Evolutionary conservation across 2,329 filamentous ascomycete genomes (phyloP).

Genomic region (Botrytis tulipae): DNA sequence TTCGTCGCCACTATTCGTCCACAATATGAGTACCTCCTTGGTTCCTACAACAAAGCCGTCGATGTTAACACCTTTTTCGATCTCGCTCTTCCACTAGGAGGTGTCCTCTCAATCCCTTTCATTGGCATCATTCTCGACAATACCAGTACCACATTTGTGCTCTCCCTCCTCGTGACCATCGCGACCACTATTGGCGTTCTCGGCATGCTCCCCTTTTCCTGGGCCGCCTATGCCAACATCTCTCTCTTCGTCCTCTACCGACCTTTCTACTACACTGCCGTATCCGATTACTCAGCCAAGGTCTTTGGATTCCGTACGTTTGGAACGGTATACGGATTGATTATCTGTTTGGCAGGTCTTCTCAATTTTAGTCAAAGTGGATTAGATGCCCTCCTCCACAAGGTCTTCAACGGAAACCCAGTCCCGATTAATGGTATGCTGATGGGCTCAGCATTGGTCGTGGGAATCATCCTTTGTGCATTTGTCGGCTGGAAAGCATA

Average conservation of each 20-base stretch:
- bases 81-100: conserved; percentile 77
- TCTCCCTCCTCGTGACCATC: conserved; percentile 65
- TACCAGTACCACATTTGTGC: conserved; percentile 68
- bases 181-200: conserved; percentile 76
- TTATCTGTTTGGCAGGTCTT: conserved; percentile 81
- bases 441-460: conserved; percentile 56
- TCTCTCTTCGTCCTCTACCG: conserved; percentile 79
- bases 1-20: conserved; percentile 83
- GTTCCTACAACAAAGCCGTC: conserved; percentile 58
- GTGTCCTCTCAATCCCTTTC: conserved; percentile 81
- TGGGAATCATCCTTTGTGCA: conserved; percentile 64
- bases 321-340: conserved; percentile 88
- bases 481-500: conserved; percentile 53
- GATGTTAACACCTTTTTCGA: conserved; percentile 84
- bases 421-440: conserved; percentile 74
- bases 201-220: conserved; percentile 67
- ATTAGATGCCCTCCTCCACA: conserved; percentile 75
- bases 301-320: conserved; percentile 92
- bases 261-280: conserved; percentile 86
- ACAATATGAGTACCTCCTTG: conserved; percentile 77
- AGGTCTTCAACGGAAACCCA: conserved; percentile 68
- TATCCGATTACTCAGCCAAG: conserved; percentile 86
- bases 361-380: conserved; percentile 82
- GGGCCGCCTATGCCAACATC: conserved; percentile 75
- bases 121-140: conserved; percentile 79